Base-by-base conservation (phyloP, 2,329 filamentous ascomycete species). In the Talaromyces marneffei region DNA sequence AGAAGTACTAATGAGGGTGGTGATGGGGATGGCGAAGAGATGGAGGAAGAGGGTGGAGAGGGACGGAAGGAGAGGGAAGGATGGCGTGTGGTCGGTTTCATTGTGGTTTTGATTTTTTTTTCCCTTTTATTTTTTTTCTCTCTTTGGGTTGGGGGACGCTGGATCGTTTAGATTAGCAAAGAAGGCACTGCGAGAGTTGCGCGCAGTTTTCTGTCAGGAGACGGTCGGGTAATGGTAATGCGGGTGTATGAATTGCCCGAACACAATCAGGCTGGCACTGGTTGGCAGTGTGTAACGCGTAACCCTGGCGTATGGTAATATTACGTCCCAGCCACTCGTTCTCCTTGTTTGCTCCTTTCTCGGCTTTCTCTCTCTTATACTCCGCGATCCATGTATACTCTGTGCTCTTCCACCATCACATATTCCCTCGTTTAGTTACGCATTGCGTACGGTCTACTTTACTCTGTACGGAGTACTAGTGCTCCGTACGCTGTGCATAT, bases 51-150 rank as follows among this genome's bases (percentile, higher is more conserved):
- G 44, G 20, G 29, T 54, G 60, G 66, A 62, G 63, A 60, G 65
- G 63, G 60, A 63, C 56, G 63, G 62, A 57, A 62, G 57, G 60
- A 57, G 37, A 44, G 46, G 63, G 59, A 14, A 9, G 44, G 54
- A 58, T 54, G 44, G 68, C 70, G 65, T 42, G 62, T 64, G 65
- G 66, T 56, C 54, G 50, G 69, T 68, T 69, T 70, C 70, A 71
- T 71, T 71, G 67, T 61, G 40, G 48, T 60, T 59, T 55, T 39
- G 39, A 39, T 52, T 62, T 42, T 44, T 42, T 44, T 50, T 35
- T 39, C 8, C 25, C 18, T 53, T 59, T 27, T 52, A 23, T 40
- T 40, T 44, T 54, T 18, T 48, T 46, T 14, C 25, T 16, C 37
- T 57, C 27, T 33, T n/a, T 23, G 53, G 58, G 35, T 42, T 60